A percentile compares a stretch with the other conserved stretches of the same genome.
phyloP scores from a whole-genome alignment of 1,284 basidiomycete species.

The Austroboletus niveus region DNA sequence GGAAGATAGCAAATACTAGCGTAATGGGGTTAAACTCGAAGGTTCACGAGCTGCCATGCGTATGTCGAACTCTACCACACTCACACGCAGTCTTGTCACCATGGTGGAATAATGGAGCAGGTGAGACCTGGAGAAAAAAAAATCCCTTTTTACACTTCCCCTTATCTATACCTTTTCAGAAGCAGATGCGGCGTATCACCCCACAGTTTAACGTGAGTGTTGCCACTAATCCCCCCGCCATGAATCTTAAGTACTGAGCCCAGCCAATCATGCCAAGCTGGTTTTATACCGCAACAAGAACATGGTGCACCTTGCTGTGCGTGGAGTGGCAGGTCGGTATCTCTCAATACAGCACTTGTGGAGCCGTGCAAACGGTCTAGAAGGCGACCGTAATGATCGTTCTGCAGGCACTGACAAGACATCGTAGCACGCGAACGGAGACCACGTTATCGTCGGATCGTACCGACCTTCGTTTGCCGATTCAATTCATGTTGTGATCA shows the following conservation, averaged over 20 bases:
- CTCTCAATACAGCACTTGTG: neutral
- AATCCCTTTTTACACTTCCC: too few species aligned
- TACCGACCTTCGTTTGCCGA: too few species aligned
- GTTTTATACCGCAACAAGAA: neutral
- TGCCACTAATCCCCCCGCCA: neutral
- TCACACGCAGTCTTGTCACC: neutral
- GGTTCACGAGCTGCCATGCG: too few species aligned
- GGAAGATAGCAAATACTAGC: too few species aligned
- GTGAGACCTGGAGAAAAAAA: neutral
- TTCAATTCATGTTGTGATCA: too few species aligned
- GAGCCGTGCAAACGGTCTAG: neutral
- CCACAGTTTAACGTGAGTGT: neutral
- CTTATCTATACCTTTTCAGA: neutral
- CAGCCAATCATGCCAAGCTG: neutral
- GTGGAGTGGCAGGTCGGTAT: neutral
- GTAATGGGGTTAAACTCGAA: too few species aligned
- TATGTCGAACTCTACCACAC: neutral
- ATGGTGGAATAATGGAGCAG: neutral
- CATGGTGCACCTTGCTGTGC: neutral
- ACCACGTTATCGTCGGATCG: too few species aligned
- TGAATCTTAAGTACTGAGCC: neutral
- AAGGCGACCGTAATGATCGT: neutral
- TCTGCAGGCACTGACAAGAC: too few species aligned
- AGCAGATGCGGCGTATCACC: neutral
- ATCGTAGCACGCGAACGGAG: too few species aligned